Base-by-base conservation (phyloP, 805 yeast species). In the Wickerhamia fluorescens region DNA sequence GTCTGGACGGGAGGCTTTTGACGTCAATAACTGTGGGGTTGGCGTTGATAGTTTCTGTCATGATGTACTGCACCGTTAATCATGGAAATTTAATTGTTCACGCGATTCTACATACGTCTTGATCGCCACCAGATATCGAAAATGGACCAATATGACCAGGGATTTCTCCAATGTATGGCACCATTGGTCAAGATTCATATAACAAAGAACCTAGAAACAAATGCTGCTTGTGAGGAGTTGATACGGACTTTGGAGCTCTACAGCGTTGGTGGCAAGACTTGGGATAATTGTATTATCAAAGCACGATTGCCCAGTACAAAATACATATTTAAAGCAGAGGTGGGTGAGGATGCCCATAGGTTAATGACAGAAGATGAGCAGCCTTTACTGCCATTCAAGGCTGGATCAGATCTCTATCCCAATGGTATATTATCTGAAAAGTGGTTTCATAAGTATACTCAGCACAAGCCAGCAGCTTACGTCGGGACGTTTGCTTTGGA, bases 21-120 rank as follows among this genome's bases (percentile, higher is more conserved):
- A n/a, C n/a, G 42, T 87, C 95, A 27, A 86, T 57, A 22, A 89
- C 76, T 18, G 79, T 76, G 14, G 98, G 98, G 50, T 87, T 88
- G 17, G 95, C 95, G 54, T 89, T 89, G 35, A 89, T 78, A 12
- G 81, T 81, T 33, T 85, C 95, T 2, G 86, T 65, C 89, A 80
- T 82, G 23, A 14, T 37, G 34, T n/a, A 11, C 4, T 29, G 23
- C 3, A n/a, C 13, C 9, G 6, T 20, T 8, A 21, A n/a, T 20
- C 15, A 12, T 19, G 11, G n/a, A 11, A 11, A 14, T 27, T 26
- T 18, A 16, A 26, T 26, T 23, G 12, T 23, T 13, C 16, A 7
- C 16, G n/a, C n/a, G n/a, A n/a, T n/a, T n/a, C n/a, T n/a, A n/a
- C n/a, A n/a, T n/a, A n/a, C n/a, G n/a, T n/a, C 32, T 9, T 24